Conservation (phyloP, 2,329 filamentous ascomycete genomes). For the Aspergillus thermomutatus region DNA sequence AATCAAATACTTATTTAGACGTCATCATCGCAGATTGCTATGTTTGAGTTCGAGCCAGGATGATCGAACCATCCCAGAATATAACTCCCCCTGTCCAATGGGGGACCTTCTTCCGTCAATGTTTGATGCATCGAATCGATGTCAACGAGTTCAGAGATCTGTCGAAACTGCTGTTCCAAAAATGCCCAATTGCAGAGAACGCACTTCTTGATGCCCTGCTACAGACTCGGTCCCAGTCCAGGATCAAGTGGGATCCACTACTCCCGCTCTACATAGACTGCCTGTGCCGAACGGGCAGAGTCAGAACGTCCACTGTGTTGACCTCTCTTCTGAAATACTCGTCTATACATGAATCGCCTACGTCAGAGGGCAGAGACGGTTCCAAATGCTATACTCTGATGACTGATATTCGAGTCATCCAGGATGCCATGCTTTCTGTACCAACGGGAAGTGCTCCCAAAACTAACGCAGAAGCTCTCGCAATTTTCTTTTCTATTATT, state of each 20-base stretch:
- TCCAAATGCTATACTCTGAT: constrained; percentile 33
- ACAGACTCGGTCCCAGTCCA: constrained; percentile 29
- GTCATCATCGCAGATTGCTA: background rate
- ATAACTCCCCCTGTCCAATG: constrained; percentile 34
- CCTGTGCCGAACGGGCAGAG: constrained; percentile 31
- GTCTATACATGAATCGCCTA: constrained; percentile 24
- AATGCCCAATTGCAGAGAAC: constrained; percentile 29
- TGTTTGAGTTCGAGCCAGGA: background rate
- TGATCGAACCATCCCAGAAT: constrained; percentile 8
- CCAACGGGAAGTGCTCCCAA: constrained; percentile 33
- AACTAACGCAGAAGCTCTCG: constrained; percentile 27
- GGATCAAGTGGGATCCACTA: constrained; percentile 41
- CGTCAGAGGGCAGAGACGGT: constrained; percentile 11
- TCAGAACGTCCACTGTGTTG: constrained; percentile 34
- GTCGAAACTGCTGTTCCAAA: constrained; percentile 31
- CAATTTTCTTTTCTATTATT: constrained; percentile 30
- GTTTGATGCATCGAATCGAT: constrained; percentile 36
- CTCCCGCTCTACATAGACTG: constrained; percentile 40
- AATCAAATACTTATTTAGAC: background rate
- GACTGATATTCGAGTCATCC: constrained; percentile 42
- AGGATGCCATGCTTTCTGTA: constrained; percentile 39
- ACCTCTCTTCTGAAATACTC: constrained; percentile 33
- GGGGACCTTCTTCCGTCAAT: constrained; percentile 36
- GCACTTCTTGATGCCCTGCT: constrained; percentile 35
- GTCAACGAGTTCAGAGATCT: constrained; percentile 37